Conservation (phyloP, 2,329 filamentous ascomycete species). For the Aphanoascus verrucosus region DNA sequence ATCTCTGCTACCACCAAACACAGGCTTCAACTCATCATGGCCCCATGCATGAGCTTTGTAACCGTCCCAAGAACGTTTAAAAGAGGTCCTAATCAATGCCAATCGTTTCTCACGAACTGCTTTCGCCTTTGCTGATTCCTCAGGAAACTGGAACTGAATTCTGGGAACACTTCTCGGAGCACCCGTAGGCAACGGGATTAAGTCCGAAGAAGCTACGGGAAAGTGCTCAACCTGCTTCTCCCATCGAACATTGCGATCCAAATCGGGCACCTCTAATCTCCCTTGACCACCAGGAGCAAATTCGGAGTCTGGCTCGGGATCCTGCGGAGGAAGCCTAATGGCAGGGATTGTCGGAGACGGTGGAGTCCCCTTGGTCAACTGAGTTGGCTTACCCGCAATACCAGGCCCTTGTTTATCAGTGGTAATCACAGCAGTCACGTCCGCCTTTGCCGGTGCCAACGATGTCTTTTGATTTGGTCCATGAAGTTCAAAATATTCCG, state of each 20-base stretch:
- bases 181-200: slow-evolving; percentile 53
- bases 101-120: slow-evolving; percentile 32
- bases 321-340: slow-evolving; percentile 1
- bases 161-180: slow-evolving; percentile 20
- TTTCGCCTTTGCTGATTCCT: slow-evolving; percentile 22
- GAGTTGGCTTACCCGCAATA: not conserved
- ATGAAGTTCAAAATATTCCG: not conserved
- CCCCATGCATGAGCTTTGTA: slow-evolving; percentile 56
- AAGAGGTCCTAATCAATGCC: slow-evolving; percentile 42
- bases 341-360: not conserved
- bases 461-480: not conserved
- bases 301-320: slow-evolving; percentile 16
- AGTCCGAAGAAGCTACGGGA: slow-evolving; percentile 57
- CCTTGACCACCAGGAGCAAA: slow-evolving; percentile 27
- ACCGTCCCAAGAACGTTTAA: slow-evolving; percentile 47
- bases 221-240: slow-evolving; percentile 62
- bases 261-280: slow-evolving; percentile 24
- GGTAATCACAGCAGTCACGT: not conserved
- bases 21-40: slow-evolving; percentile 51
- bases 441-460: not conserved
- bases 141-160: slow-evolving; percentile 23
- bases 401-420: not conserved
- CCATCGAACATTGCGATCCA: slow-evolving; percentile 52
- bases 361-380: not conserved
- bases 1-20: slow-evolving; percentile 44